These are phyloP conservation scores for Ascochyta lentis DNA, from an alignment of 2,329 filamentous ascomycete species.

Conservation along the genomic window DNA sequence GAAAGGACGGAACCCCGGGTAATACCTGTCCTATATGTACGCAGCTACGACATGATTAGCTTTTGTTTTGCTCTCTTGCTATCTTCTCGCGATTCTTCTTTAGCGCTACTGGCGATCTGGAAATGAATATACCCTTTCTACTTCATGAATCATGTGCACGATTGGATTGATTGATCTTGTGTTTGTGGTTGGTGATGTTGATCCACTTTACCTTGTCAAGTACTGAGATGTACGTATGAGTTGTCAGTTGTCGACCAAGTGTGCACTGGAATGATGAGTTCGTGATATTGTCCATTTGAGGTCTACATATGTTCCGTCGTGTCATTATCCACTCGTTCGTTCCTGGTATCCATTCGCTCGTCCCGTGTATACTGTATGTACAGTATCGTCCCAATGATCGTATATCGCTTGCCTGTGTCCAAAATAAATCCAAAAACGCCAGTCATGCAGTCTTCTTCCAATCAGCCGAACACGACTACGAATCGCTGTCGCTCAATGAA, in stretches of 20 bases:
- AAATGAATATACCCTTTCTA: constrained; percentile 20
- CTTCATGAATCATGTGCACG: not conserved
- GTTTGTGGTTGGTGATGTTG: not conserved
- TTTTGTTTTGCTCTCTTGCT: not conserved
- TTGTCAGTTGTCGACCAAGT: not conserved
- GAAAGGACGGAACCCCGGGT: not conserved
- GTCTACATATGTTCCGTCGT: constrained; percentile 6
- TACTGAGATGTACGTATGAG: not conserved
- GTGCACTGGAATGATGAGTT: not conserved
- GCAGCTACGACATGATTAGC: constrained; percentile 12
- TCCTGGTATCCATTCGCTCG: constrained; percentile 9
- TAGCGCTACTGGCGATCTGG: constrained; percentile 14
- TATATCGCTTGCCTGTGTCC: constrained; percentile 6
- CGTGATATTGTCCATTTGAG: constrained; percentile 3
- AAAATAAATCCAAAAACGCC: constrained; percentile 13
- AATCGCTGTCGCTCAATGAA: constrained; percentile 62
- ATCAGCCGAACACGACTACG: constrained; percentile 8
- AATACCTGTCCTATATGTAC: constrained; percentile 7
- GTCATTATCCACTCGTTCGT: constrained; percentile 4
- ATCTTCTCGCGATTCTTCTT: constrained; percentile 5
- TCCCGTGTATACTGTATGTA: constrained; percentile 4
- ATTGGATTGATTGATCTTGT: not conserved
- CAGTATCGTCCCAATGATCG: not conserved
- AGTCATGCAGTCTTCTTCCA: constrained; percentile 4
- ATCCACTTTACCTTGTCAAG: not conserved